phyloP scores from a whole-genome alignment of 164 flowering plant genomes.

The Paratinospora sagittata region DNA sequence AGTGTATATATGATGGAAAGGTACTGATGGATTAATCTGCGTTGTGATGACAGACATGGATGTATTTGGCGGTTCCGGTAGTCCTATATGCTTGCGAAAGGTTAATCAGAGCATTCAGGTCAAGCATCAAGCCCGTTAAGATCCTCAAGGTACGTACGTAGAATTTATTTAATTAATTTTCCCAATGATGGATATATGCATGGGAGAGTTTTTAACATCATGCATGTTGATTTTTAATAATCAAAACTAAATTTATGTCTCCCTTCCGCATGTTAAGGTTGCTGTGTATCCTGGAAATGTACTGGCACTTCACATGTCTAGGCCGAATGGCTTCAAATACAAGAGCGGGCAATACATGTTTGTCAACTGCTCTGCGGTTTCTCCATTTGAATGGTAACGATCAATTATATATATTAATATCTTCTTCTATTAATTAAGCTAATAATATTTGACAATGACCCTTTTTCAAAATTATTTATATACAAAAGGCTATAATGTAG shows the following conservation, averaged over 20 bases:
- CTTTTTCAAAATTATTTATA: too few species aligned
- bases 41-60: constrained; percentile 41
- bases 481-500: too few species aligned
- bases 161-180: too few species aligned
- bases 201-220: too few species aligned
- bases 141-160: constrained; percentile 32
- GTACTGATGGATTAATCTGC: not conserved
- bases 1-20: not conserved
- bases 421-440: too few species aligned
- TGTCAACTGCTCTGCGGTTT: constrained; percentile 47
- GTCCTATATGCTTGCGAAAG: constrained; percentile 40
- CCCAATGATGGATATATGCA: too few species aligned
- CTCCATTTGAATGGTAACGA: constrained; percentile 48
- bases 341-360: constrained; percentile 57
- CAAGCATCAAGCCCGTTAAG: constrained; percentile 41
- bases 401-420: too few species aligned
- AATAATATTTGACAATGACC: too few species aligned
- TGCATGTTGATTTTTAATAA: too few species aligned
- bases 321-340: constrained; percentile 46
- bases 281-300: constrained; percentile 49
- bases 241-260: not conserved
- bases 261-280: constrained; percentile 24
- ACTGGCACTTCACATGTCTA: constrained; percentile 42
- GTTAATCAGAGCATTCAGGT: constrained; percentile 38
- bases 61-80: constrained; percentile 42